Evolutionary conservation across 768 basidiomycete species (phyloP).

Genomic region (Obba rivulosa): DNA sequence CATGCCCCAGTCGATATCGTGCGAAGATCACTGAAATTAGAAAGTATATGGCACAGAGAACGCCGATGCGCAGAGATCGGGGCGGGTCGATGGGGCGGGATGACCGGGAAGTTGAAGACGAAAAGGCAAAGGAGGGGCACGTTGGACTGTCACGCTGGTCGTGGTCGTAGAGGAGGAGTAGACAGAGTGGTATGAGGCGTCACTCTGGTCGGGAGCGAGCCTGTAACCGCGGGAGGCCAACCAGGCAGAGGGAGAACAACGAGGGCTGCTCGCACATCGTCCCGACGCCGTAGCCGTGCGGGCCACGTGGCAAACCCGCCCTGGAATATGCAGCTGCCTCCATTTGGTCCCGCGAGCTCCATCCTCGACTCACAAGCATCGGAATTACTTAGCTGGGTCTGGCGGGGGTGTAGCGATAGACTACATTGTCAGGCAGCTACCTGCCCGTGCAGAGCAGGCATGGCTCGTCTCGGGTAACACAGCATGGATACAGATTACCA

Average conservation of each 20-base stretch:
- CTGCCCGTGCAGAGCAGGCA: too few species aligned
- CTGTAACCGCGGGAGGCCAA: constrained; percentile 15
- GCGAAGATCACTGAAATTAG: neutral
- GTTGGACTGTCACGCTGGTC: constrained; percentile 17
- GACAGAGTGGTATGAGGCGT: constrained; percentile 4
- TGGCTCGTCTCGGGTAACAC: too few species aligned
- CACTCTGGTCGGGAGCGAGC: constrained; percentile 12
- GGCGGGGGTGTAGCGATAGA: too few species aligned
- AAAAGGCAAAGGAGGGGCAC: constrained; percentile 23
- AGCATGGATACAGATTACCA: too few species aligned
- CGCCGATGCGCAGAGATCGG: neutral
- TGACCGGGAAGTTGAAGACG: constrained; percentile 9
- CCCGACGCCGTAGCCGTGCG: too few species aligned
- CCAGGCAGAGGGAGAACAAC: constrained; percentile 15
- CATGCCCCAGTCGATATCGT: constrained; percentile 15
- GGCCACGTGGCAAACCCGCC: too few species aligned
- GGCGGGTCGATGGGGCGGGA: constrained; percentile 4
- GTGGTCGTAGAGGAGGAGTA: constrained; percentile 8
- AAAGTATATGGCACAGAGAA: neutral
- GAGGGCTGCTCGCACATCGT: too few species aligned
- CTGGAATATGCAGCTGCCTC: neutral
- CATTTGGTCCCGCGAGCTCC: neutral
- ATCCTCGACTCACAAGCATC: neutral
- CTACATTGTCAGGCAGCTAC: too few species aligned
- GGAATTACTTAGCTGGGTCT: too few species aligned